A percentile compares a stretch with the other conserved stretches of the same genome.
Evolutionary conservation across 345 rosid species (phyloP).

Genomic region (Tarenaya hassleriana): DNA sequence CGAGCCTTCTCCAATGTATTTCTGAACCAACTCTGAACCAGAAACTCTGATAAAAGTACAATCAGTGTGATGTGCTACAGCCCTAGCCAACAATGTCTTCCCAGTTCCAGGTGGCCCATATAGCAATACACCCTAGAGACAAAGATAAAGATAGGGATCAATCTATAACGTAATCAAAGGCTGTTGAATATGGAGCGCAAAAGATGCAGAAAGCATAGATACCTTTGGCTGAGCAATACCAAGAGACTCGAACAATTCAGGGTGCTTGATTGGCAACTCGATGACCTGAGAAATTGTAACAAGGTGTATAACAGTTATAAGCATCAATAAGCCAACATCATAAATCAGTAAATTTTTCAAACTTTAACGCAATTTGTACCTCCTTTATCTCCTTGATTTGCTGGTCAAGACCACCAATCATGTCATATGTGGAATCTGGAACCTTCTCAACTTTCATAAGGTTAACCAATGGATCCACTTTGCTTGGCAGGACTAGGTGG

Average conservation of each 20-base stretch:
- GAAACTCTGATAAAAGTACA: constrained; percentile 99
- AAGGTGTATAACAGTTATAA: constrained; percentile 5
- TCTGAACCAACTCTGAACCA: constrained; percentile 94
- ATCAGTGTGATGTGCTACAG: constrained; percentile 99
- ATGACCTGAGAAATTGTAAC: constrained; percentile 54
- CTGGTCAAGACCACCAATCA: constrained; percentile 99
- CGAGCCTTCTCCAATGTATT: constrained; percentile 98
- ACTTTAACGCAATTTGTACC: constrained; percentile 33
- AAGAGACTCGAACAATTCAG: constrained; percentile 92
- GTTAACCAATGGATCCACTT: constrained; percentile 95
- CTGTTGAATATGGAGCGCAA: neutral
- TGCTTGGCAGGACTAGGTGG: constrained; percentile 83
- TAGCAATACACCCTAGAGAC: constrained; percentile 73
- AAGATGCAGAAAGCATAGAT: neutral
- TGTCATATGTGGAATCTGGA: constrained; percentile 97
- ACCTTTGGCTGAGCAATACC: constrained; percentile 99
- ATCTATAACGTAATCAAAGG: constrained; percentile 1
- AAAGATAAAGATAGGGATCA: neutral
- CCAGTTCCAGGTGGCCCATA: constrained; percentile 99
- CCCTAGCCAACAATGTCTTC: constrained; percentile 92
- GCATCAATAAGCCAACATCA: neutral
- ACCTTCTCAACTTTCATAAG: constrained; percentile 99
- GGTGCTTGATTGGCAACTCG: constrained; percentile 97
- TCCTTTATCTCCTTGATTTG: constrained; percentile 97
- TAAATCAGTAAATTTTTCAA: neutral